A percentile compares a stretch with the other conserved stretches of the same genome.
Conservation (phyloP, 2,329 filamentous ascomycete species). For the Bimuria novae-zelandiae region DNA sequence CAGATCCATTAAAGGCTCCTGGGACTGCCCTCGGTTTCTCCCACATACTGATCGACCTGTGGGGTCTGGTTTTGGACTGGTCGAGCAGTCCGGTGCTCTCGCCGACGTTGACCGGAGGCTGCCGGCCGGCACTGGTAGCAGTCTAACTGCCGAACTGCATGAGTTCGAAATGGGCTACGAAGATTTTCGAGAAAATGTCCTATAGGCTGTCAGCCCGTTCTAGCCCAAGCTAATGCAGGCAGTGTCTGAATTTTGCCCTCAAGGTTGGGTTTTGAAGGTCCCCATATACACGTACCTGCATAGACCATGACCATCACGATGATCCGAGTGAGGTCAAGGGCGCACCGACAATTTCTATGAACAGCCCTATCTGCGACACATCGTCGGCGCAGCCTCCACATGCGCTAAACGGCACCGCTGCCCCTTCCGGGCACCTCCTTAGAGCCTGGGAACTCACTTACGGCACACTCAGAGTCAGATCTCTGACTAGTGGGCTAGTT, state of each 20-base stretch:
- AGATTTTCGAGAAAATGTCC: background rate
- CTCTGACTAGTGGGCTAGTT: background rate
- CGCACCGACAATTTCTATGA: background rate
- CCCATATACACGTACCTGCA: no score
- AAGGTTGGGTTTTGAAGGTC: no score
- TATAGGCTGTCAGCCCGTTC: background rate
- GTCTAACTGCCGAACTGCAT: no score
- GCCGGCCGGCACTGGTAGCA: background rate
- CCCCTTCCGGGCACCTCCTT: background rate
- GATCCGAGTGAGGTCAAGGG: no score
- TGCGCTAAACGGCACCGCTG: background rate
- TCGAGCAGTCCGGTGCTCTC: no score
- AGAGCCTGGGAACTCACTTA: background rate
- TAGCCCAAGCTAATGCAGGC: no score
- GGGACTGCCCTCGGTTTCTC: background rate
- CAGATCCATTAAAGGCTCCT: background rate
- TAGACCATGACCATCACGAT: no score
- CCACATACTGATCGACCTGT: background rate
- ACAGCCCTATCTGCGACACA: background rate
- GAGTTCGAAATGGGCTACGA: no score
- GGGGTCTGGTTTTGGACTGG: no score
- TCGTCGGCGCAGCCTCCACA: background rate
- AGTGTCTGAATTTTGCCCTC: background rate
- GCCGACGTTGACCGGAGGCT: conserved; percentile 6
- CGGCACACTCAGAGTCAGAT: background rate